Conservation (phyloP, 2,329 filamentous ascomycete species). For the Fusarium begoniae region DNA sequence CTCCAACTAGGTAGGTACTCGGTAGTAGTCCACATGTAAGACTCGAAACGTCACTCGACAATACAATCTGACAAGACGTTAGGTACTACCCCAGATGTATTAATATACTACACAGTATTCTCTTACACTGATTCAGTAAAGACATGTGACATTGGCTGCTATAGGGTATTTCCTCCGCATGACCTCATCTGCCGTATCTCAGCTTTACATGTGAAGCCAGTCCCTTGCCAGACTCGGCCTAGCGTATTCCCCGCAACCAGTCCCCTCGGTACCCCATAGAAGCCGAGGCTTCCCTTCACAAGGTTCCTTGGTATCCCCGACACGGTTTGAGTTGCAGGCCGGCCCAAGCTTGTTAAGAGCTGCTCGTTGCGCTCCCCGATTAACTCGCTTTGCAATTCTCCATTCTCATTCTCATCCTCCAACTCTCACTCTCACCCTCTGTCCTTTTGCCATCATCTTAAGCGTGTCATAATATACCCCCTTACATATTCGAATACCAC, state of each 20-base stretch:
- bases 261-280: conserved; percentile 45
- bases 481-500: neutral
- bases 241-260: conserved; percentile 39
- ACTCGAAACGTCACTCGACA: neutral
- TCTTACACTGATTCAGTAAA: neutral
- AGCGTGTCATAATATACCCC: conserved; percentile 32
- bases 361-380: conserved; percentile 26
- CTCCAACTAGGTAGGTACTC: neutral
- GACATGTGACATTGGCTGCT: conserved; percentile 30
- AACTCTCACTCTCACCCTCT: neutral
- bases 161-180: conserved; percentile 32
- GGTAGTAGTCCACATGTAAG: neutral
- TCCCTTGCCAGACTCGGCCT: conserved; percentile 33
- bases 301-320: conserved; percentile 23
- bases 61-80: neutral
- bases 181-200: conserved; percentile 38
- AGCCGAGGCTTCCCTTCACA: conserved; percentile 45
- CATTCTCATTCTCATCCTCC: neutral
- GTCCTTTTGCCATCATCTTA: conserved; percentile 18
- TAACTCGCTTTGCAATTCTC: conserved; percentile 2
- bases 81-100: conserved; percentile 8
- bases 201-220: conserved; percentile 44
- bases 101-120: neutral
- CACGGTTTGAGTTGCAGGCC: conserved; percentile 30
- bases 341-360: conserved; percentile 42